These are phyloP conservation scores for Solanum virginianum DNA, from an alignment of 257 asterid species.

Conservation along the genomic window DNA sequence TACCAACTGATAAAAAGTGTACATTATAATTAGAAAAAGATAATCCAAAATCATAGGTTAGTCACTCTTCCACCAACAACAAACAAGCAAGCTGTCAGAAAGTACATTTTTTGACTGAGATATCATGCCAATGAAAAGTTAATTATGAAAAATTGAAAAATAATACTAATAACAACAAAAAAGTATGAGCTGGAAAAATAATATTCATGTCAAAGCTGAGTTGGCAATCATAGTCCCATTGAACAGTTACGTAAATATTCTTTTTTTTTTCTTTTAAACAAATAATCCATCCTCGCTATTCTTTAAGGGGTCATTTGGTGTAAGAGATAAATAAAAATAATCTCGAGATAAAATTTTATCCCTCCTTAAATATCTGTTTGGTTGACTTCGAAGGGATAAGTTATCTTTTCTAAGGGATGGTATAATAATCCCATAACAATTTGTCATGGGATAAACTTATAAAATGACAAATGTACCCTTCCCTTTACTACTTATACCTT, in stretches of 20 bases:
- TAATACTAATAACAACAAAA: neutral
- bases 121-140: neutral
- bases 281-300: neutral
- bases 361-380: no score
- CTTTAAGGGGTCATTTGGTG: neutral
- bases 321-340: no score
- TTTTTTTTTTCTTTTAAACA: neutral
- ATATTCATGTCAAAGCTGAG: neutral
- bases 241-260: neutral
- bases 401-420: no score
- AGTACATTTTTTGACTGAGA: neutral
- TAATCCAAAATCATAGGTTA: neutral
- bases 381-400: no score
- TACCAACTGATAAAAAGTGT: neutral
- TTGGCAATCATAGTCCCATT: neutral
- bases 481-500: no score
- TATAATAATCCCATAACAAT: no score
- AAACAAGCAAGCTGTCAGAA: neutral
- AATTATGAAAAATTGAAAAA: neutral
- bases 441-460: no score
- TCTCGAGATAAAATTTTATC: no score
- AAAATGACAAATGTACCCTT: no score
- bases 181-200: neutral
- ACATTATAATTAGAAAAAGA: neutral
- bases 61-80: conserved; percentile 1